Conservation (phyloP, 768 basidiomycete genomes). For the Tephrocybe sp. region DNA sequence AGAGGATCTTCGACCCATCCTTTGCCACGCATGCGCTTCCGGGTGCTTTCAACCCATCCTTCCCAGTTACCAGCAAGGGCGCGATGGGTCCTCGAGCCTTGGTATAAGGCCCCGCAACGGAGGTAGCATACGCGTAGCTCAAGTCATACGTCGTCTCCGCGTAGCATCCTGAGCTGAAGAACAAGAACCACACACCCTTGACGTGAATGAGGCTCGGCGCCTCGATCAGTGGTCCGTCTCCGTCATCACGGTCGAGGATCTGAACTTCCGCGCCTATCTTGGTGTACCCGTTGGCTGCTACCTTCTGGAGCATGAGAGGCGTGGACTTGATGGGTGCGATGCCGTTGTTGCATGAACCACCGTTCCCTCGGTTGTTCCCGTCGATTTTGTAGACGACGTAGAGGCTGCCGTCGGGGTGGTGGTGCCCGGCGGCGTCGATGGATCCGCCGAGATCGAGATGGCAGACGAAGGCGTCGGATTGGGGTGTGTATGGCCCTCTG, state of each 20-base stretch:
- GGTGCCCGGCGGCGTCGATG: conserved; percentile 14
- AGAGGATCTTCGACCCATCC: conserved; percentile 13
- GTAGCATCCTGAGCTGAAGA: conserved; percentile 16
- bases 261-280: conserved; percentile 14
- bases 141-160: conserved; percentile 15
- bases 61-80: conserved; percentile 11
- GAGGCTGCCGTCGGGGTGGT: conserved; percentile 16
- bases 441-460: conserved; percentile 14
- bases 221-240: conserved; percentile 15
- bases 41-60: conserved; percentile 15
- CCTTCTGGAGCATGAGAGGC: conserved; percentile 17
- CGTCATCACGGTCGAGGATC: conserved; percentile 16
- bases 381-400: conserved; percentile 17
- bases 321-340: conserved; percentile 15
- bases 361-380: conserved; percentile 14
- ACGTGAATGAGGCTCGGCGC: conserved; percentile 15
- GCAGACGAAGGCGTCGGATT: conserved; percentile 9
- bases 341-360: conserved; percentile 17
- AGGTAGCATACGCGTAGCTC: conserved; percentile 16
- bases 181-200: conserved; percentile 14
- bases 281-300: conserved; percentile 15
- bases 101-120: conserved; percentile 14
- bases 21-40: conserved; percentile 11
- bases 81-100: conserved; percentile 14
- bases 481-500: conserved; percentile 10